Conservation (phyloP, 2,329 filamentous ascomycete species). For the Stagonosporopsis cucurbitacearum region DNA sequence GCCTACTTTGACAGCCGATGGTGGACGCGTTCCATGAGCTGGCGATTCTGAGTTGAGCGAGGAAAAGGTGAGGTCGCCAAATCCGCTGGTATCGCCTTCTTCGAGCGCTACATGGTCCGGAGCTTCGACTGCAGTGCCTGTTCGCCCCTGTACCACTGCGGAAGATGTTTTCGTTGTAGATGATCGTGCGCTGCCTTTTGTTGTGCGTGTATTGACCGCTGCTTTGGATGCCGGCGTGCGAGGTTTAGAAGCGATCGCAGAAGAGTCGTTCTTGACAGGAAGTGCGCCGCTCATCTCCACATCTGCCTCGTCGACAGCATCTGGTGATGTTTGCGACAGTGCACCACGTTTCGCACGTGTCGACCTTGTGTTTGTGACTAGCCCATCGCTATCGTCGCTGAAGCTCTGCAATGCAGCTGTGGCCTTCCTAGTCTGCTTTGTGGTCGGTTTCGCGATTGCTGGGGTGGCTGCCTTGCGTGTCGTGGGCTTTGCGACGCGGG, state of each 20-base stretch:
- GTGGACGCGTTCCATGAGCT: slow-evolving; percentile 47
- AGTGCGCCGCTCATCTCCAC: slow-evolving; percentile 48
- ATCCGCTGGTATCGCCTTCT: slow-evolving; percentile 39
- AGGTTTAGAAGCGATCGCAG: slow-evolving; percentile 15
- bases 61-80: slow-evolving; percentile 43
- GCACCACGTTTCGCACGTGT: slow-evolving; percentile 29
- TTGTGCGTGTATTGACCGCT: slow-evolving; percentile 25
- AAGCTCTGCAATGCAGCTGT: slow-evolving; percentile 28
- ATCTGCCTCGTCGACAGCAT: slow-evolving; percentile 32
- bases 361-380: slow-evolving; percentile 38
- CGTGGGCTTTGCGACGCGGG: slow-evolving; percentile 40
- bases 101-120: slow-evolving; percentile 17
- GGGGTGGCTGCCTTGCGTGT: slow-evolving; percentile 29
- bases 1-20: slow-evolving; percentile 53
- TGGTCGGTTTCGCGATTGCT: slow-evolving; percentile 23
- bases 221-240: slow-evolving; percentile 31
- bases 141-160: slow-evolving; percentile 5
- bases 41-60: slow-evolving; percentile 45
- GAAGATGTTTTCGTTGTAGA: slow-evolving; percentile 26
- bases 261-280: slow-evolving; percentile 23
- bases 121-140: slow-evolving; percentile 5
- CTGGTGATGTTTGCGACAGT: slow-evolving; percentile 28
- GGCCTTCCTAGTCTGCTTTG: slow-evolving; percentile 24
- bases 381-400: slow-evolving; percentile 49
- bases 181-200: slow-evolving; percentile 26